Evolutionary conservation across 768 basidiomycete genomes (phyloP), one percentile per base, ranked within the genome.

Genomic region (Lactarius trivialis): DNA sequence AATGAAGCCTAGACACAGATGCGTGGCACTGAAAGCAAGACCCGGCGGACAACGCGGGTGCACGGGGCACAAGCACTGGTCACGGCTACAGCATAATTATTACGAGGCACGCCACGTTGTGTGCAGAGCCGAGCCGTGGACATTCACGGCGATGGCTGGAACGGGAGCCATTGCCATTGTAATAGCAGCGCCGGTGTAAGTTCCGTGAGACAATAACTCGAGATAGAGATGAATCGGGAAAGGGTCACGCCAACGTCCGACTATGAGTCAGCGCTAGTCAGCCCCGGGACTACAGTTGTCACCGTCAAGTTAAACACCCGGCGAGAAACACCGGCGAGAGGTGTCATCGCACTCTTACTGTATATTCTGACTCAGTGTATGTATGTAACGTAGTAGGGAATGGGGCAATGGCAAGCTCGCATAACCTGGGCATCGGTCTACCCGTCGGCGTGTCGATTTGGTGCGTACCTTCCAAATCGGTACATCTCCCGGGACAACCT

Each of bases 141-240:
- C 32, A 26, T 55, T 37, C 14, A 15, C 53, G 45, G 34, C 24
- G 28, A 51, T 24, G 41, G 33, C 59, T 54, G 11, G 15, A 21
- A 33, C 19, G 17, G 51, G 15, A 52, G n/a, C n/a, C n/a, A n/a
- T n/a, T n/a, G n/a, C n/a, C n/a, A n/a, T n/a, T n/a, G n/a, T n/a
- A n/a, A n/a, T n/a, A n/a, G 24, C 19, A 4, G 19, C 21, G 48
- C 32, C 28, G 11, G 32, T 28, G 33, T 56, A 48, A 63, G 61
- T 12, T 63, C 61, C 61, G 51, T 51, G 21, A 41, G n/a, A 61
- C 43, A 45, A 56, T 37, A 45, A 52, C 37, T 32, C 24, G 24
- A 49, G 21, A 21, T 21, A 12, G 45, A n/a, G 34, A 59, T 43
- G 62, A 58, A 56, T 53, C 57, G 58, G 28, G 53, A 19, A 39